These are phyloP conservation scores for Aspergillus panamensis DNA, from an alignment of 495 filamentous ascomycete genomes.

Conservation along the genomic window DNA sequence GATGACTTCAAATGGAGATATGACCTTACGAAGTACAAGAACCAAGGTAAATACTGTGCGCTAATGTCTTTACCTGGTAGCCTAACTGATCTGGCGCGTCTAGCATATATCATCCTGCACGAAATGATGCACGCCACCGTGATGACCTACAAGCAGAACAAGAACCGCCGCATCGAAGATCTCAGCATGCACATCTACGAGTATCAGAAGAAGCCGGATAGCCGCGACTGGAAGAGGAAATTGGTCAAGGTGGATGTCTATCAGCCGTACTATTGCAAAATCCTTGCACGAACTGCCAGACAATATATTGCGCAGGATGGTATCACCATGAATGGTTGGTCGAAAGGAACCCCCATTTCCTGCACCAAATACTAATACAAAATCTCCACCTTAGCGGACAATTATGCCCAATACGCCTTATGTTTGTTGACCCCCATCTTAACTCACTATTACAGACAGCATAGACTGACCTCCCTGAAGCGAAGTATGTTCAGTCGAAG, in stretches of 20 bases:
- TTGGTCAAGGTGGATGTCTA: background rate
- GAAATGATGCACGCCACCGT: background rate
- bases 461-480: background rate
- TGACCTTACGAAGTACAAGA: background rate
- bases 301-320: background rate
- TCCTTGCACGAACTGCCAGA: background rate
- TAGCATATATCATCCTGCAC: background rate
- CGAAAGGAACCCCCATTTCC: background rate
- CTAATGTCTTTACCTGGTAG: background rate
- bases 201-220: background rate
- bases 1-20: conserved; percentile 1
- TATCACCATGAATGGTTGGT: background rate
- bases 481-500: background rate
- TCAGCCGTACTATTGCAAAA: background rate
- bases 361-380: background rate
- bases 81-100: background rate
- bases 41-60: background rate
- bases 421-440: background rate
- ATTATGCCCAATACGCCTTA: background rate
- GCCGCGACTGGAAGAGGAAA: background rate
- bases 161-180: background rate
- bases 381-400: background rate
- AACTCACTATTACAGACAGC: background rate
- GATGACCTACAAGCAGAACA: background rate
- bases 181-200: background rate